Evolutionary conservation across 1,139 yeast genomes (phyloP).

Genomic region (Pneumocystis carinii): DNA sequence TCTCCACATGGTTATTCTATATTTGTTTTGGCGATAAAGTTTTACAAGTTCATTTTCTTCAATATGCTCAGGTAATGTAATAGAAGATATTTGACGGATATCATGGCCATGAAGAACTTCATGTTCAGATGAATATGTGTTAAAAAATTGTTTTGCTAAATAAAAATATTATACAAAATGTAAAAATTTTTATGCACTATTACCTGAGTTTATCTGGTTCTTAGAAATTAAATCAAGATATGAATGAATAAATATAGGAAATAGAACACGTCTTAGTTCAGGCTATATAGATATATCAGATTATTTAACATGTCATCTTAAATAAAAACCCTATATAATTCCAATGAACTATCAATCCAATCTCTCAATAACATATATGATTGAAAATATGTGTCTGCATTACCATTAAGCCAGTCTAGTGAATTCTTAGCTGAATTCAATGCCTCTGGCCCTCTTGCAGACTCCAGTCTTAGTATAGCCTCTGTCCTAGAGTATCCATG

Average conservation of each 20-base stretch:
- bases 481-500: conserved; percentile 92
- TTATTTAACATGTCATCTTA: background rate
- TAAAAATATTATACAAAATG: conserved; percentile 6
- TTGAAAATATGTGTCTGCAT: conserved; percentile 56
- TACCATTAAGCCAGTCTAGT: conserved; percentile 26
- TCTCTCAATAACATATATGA: conserved; percentile 68
- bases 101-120: conserved; percentile 65
- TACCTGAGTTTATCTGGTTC: conserved; percentile 29
- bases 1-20: conserved; percentile 60
- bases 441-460: conserved; percentile 16
- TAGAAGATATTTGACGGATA: conserved; percentile 51
- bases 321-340: conserved; percentile 45
- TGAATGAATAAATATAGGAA: conserved; percentile 82
- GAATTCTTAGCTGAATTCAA: conserved; percentile 14
- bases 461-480: conserved; percentile 80
- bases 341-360: conserved; percentile 88
- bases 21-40: conserved; percentile 58
- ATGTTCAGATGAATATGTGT: conserved; percentile 61
- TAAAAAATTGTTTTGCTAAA: conserved; percentile 62
- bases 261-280: conserved; percentile 66
- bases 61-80: conserved; percentile 67
- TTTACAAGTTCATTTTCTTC: conserved; percentile 70
- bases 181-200: background rate
- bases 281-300: conserved; percentile 26
- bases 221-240: conserved; percentile 56